Evolutionary conservation across 169 alveolate species (phyloP).

Genomic region (Cryptosporidium meleagridis): DNA sequence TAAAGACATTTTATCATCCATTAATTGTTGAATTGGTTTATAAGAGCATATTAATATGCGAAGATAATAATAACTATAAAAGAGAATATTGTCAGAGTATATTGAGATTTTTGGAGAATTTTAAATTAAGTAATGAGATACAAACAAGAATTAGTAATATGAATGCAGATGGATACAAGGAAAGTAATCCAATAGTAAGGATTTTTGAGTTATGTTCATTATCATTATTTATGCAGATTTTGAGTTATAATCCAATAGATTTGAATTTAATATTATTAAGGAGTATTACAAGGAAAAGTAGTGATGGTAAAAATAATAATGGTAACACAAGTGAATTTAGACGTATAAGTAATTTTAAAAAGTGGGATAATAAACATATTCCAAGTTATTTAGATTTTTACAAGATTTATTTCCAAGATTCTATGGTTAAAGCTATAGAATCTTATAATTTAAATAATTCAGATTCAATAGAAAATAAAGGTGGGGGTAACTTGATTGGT

Average conservation of each 20-base stretch:
- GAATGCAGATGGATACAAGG: background rate
- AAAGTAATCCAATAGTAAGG: background rate
- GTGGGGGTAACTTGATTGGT: background rate
- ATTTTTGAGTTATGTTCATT: constrained; percentile 27
- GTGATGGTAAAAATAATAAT: background rate
- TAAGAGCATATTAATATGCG: constrained; percentile 42
- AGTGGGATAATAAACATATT: constrained; percentile 43
- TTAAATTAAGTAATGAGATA: constrained; percentile 4
- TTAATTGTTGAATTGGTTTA: constrained; percentile 37
- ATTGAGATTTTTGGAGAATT: background rate
- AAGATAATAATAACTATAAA: background rate
- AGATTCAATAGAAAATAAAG: background rate
- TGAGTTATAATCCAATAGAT: constrained; percentile 58
- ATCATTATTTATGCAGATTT: constrained; percentile 47
- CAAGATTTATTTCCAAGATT: constrained; percentile 48
- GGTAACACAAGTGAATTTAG: background rate
- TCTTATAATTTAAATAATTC: constrained; percentile 1
- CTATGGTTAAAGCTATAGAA: constrained; percentile 22
- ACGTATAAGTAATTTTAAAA: constrained; percentile 44
- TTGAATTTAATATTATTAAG: constrained; percentile 22
- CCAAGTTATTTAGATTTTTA: constrained; percentile 51
- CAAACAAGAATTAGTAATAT: background rate
- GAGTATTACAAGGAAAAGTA: constrained; percentile 3
- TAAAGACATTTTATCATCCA: constrained; percentile 59
- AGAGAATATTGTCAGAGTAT: background rate